These are phyloP conservation scores for Agaricus subrufescens DNA, from an alignment of 768 basidiomycete genomes.

Conservation along the genomic window DNA sequence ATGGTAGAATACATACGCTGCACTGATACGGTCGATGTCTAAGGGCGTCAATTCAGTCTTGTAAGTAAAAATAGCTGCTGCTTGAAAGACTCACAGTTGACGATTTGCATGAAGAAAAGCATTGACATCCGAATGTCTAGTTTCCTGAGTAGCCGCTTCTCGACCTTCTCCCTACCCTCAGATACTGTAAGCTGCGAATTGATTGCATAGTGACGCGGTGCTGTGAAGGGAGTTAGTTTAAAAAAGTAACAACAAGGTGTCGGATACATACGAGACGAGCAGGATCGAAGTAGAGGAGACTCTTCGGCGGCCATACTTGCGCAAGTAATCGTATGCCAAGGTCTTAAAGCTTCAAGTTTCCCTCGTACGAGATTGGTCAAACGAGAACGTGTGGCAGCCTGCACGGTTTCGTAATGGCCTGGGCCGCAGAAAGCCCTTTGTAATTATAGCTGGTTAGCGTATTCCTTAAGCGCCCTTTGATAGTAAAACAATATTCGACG, in stretches of 20 bases:
- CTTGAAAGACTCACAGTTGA: slow-evolving; percentile 29
- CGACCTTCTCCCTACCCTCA: slow-evolving; percentile 21
- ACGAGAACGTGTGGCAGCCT: too few species aligned
- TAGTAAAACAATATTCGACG: too few species aligned
- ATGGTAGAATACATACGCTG: slow-evolving; percentile 34
- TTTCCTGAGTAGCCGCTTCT: slow-evolving; percentile 38
- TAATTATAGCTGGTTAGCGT: too few species aligned
- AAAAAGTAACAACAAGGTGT: neutral
- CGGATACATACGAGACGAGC: neutral
- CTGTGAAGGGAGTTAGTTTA: too few species aligned
- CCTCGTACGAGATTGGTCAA: too few species aligned
- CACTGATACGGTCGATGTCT: slow-evolving; percentile 73
- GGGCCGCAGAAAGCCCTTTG: too few species aligned
- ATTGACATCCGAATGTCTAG: slow-evolving; percentile 52
- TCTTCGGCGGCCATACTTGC: slow-evolving; percentile 2
- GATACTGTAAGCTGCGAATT: slow-evolving; percentile 17
- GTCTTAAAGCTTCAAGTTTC: too few species aligned
- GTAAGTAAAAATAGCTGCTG: neutral
- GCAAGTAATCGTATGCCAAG: too few species aligned
- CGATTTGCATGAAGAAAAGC: slow-evolving; percentile 39
- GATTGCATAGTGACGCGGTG: too few species aligned
- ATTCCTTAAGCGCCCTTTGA: too few species aligned
- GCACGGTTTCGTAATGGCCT: too few species aligned
- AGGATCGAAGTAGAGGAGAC: slow-evolving; percentile 3
- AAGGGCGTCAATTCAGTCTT: neutral